A percentile compares a stretch with the other conserved stretches of the same genome.
Conservation (phyloP, 2,329 filamentous ascomycete species). For the Aspergillus nomiae region DNA sequence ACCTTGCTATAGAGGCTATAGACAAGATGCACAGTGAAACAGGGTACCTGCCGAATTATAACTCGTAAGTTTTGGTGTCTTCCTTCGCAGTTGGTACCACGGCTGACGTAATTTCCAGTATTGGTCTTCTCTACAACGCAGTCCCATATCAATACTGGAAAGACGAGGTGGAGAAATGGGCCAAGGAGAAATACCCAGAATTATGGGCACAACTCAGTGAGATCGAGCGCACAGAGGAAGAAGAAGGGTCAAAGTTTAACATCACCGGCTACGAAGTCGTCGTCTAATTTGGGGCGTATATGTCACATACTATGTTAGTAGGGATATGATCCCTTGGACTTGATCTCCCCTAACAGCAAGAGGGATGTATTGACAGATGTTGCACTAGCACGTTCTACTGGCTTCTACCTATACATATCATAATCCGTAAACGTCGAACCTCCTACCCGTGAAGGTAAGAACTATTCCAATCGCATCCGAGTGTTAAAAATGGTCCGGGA, state of each 20-base stretch:
- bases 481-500: too few species aligned
- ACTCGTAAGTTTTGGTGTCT: conserved; percentile 62
- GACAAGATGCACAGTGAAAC: conserved; percentile 67
- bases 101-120: conserved; percentile 47
- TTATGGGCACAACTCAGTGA: conserved; percentile 68
- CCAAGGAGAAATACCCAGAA: conserved; percentile 65
- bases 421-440: neutral
- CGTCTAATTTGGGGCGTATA: neutral
- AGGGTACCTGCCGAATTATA: conserved; percentile 66
- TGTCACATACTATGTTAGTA: neutral
- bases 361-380: neutral
- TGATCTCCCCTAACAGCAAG: neutral
- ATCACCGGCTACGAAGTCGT: conserved; percentile 16
- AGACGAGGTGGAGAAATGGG: conserved; percentile 73
- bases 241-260: conserved; percentile 36
- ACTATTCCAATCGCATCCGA: too few species aligned
- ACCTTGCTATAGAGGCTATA: conserved; percentile 68
- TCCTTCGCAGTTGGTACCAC: neutral
- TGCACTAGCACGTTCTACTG: neutral
- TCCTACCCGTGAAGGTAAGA: neutral
- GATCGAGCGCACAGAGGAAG: conserved; percentile 33
- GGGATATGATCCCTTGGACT: neutral
- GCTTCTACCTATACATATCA: neutral
- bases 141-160: conserved; percentile 68
- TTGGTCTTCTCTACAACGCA: conserved; percentile 76